Conservation (phyloP, 805 yeast genomes). For the Tetrapisispora namnaoensis region DNA sequence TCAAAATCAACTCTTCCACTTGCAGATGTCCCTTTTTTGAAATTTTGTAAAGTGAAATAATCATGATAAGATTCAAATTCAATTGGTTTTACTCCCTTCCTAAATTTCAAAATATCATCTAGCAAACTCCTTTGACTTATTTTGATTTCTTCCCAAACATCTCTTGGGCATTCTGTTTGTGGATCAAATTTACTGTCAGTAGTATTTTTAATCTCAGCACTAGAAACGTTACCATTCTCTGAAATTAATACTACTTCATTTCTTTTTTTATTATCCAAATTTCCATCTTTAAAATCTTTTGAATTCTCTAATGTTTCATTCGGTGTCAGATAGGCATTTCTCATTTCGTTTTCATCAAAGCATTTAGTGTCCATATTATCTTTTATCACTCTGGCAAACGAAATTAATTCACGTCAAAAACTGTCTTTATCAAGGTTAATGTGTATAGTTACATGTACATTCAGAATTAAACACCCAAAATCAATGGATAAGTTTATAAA, state of each 20-base stretch:
- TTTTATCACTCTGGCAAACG: too few relatives aligned
- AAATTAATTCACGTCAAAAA: too few relatives aligned
- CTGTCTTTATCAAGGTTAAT: too few relatives aligned
- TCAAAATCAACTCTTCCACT: slow-evolving; percentile 27
- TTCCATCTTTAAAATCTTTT: background rate
- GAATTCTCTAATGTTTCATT: background rate
- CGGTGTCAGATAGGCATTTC: background rate
- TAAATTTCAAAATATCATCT: background rate
- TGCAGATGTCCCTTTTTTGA: slow-evolving; percentile 25
- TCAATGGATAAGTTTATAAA: too few relatives aligned
- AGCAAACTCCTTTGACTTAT: background rate
- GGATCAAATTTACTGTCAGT: background rate
- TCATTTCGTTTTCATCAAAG: background rate
- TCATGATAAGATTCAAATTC: slow-evolving; percentile 30
- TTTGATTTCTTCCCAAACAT: background rate
- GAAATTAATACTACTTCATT: background rate
- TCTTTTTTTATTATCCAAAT: background rate
- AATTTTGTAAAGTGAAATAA: slow-evolving; percentile 20
- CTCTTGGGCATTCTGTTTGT: background rate
- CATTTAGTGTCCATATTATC: too few relatives aligned
- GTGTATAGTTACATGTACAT: too few relatives aligned
- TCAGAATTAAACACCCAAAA: too few relatives aligned
- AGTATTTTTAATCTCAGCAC: too few relatives aligned
- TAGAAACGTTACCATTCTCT: background rate
- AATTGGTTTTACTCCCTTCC: slow-evolving; percentile 11